Evolutionary conservation across 192 early-diverging fungal species (phyloP), one percentile per base, ranked within the genome.

Genomic region (Umbelopsis vinacea): DNA sequence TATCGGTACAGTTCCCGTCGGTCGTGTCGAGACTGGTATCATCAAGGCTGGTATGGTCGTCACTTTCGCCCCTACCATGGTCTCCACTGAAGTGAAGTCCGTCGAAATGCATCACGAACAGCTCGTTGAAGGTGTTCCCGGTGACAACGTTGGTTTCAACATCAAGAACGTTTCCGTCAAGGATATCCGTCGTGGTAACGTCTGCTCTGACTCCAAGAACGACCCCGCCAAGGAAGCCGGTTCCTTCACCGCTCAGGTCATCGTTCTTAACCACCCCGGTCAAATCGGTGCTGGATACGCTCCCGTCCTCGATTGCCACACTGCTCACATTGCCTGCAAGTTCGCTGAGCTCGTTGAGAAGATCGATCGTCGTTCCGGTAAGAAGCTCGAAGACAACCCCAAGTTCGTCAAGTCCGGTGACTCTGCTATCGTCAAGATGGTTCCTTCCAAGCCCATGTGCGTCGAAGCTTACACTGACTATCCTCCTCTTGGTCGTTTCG

Each of bases 351-450:
- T 98, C 69, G 71, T 86, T 60, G 89, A 94, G 90, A 98, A 97
- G 92, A 95, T 96, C 72, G 96, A 95, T 88, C 92, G 94, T 82
- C 93, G 93, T 92, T 87, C 95, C 79, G 94, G 94, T 83, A 95
- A 95, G 92, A 90, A 87, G 84, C 82, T 93, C 69, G 95, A 96
- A 87, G 94, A 93, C 82, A 84, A 86, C 80, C 97, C 96, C 85
- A 94, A 96, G 91, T 95, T 94, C 82, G 86, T 97, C 85, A 96
- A 97, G 90, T 90, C 90, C 78, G 94, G 93, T 80, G 96, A 97
- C 84, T 90, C 95, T 72, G 94, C 94, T 82, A 94, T 96, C 79
- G 94, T 97, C 86, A 93, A 93, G 89, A 87, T 97, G 89, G 80
- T 95, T 81, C 96, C 96, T 67, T 91, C 90, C 85, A 95, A 96